These are phyloP conservation scores for Salinomyces thailandicus DNA, from an alignment of 2,329 filamentous ascomycete genomes.

Conservation along the genomic window DNA sequence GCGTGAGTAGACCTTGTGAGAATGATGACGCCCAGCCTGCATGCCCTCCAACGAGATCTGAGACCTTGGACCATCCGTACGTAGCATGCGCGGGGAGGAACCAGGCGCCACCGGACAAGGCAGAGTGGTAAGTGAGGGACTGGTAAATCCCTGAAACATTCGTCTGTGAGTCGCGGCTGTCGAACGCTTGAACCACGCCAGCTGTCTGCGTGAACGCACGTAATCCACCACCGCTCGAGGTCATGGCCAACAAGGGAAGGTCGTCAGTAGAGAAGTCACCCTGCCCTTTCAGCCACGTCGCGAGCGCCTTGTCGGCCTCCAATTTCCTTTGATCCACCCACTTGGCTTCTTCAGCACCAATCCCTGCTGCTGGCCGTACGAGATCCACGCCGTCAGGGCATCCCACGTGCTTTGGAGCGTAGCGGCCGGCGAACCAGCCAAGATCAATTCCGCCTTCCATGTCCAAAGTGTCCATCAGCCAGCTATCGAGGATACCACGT, in stretches of 20 bases:
- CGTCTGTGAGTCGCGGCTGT: slow-evolving; percentile 32
- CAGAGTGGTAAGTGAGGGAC: slow-evolving; percentile 36
- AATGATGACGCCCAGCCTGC: slow-evolving; percentile 36
- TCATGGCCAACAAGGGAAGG: slow-evolving; percentile 34
- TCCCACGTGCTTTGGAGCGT: too few species aligned
- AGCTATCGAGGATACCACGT: too few species aligned
- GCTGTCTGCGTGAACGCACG: slow-evolving; percentile 31
- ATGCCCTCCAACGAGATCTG: slow-evolving; percentile 27
- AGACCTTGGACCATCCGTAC: slow-evolving; percentile 39
- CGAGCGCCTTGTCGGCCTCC: slow-evolving; percentile 30
- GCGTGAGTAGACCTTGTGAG: slow-evolving; percentile 28
- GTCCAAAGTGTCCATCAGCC: too few species aligned
- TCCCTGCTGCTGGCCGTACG: slow-evolving; percentile 28
- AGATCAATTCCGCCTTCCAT: too few species aligned
- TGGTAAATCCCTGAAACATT: slow-evolving; percentile 36
- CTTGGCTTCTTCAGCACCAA: slow-evolving; percentile 29
- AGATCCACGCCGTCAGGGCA: too few species aligned
- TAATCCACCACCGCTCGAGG: slow-evolving; percentile 35
- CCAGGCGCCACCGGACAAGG: slow-evolving; percentile 37
- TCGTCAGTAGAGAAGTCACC: slow-evolving; percentile 26
- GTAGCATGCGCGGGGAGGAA: slow-evolving; percentile 36
- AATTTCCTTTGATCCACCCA: slow-evolving; percentile 31
- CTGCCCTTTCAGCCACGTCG: slow-evolving; percentile 31
- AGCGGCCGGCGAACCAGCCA: too few species aligned
- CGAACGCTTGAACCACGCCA: slow-evolving; percentile 35